phyloP scores from a whole-genome alignment of 495 filamentous ascomycete species.

The Xylaria sp. region DNA sequence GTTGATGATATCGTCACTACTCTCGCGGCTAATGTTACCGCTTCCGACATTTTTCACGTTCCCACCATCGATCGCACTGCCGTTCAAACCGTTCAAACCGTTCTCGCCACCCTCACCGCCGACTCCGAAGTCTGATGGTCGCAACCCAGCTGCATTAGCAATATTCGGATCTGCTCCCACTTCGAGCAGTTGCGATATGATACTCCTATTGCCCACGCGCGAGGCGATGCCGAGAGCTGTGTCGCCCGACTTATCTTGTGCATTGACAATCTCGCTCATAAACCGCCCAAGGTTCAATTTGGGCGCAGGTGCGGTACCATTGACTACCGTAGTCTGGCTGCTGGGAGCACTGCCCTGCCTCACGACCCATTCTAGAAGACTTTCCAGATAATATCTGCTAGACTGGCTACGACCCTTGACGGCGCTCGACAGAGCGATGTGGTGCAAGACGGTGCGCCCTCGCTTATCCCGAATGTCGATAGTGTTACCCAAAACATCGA shows the following conservation, averaged over 20 bases:
- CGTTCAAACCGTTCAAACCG: constrained; percentile 47
- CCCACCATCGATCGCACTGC: constrained; percentile 34
- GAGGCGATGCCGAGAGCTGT: constrained; percentile 94
- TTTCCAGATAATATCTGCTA: constrained; percentile 92
- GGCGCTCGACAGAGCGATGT: constrained; percentile 92
- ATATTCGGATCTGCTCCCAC: constrained; percentile 90
- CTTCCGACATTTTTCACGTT: constrained; percentile 44
- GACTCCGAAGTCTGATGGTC: constrained; percentile 90
- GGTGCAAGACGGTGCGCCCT: constrained; percentile 91
- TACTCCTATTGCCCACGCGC: constrained; percentile 84
- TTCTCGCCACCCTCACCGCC: constrained; percentile 60
- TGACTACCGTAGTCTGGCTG: constrained; percentile 56
- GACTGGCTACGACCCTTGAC: constrained; percentile 86
- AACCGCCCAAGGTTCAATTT: constrained; percentile 86
- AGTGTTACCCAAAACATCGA: constrained; percentile 87
- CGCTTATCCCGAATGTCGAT: constrained; percentile 88
- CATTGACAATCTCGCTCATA: constrained; percentile 94
- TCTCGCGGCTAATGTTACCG: constrained; percentile 58
- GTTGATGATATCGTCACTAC: constrained; percentile 72
- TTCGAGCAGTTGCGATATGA: constrained; percentile 91
- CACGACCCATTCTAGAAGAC: constrained; percentile 90
- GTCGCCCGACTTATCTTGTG: constrained; percentile 88
- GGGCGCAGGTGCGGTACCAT: constrained; percentile 49
- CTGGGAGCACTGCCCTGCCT: constrained; percentile 68
- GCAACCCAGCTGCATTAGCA: constrained; percentile 83